Base-by-base conservation (phyloP, 768 basidiomycete species). In the Leccinellum albellum region DNA sequence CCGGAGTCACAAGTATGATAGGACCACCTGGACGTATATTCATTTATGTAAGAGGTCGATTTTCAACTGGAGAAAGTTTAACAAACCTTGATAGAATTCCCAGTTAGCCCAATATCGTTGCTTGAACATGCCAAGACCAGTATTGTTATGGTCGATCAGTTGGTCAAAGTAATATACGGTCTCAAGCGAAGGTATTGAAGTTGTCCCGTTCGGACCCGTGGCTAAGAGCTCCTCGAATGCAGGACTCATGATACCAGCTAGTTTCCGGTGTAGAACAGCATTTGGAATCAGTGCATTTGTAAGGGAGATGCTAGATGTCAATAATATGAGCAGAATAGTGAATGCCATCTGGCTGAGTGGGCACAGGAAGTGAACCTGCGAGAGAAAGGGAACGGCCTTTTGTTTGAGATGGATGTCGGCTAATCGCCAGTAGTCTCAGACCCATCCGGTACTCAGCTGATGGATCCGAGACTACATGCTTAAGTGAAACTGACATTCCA, bases 21-120 rank as follows among this genome's bases (percentile, higher is more conserved):
- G 70, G 68, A 5, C 70, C 70, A 5, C 70, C 66, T 70, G 13
- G 12, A 15, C 33, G 4, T 24, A n/a, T 24, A 10, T 44, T 14
- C 0, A 21, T 48, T 52, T 14, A 17, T 14, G 14, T 35, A 21
- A 44, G 9, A 32, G 1, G 4, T 4, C 8, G 0, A 7, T 9
- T 17, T 49, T 1, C 2, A 24, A 40, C 21, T 32, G 35, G 21
- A 37, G 17, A 59, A 35, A 26, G 6, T 26, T 2, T n/a, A 15
- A 40, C 37, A 48, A 55, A 80, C 82, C 58, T 67, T 85, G 74
- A 61, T 89, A 89, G 62, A 76, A 87, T 67, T 89, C 84, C 69
- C 76, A 86, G 29, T 82, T 82, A 56, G 82, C 77, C 86, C 86
- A 89, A 70, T 79, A 89, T 32, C 88, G 80, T 70, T 89, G 88